Base-by-base conservation (phyloP, 371 early-diverging fungal genomes). In the Mortierella polycephala region DNA sequence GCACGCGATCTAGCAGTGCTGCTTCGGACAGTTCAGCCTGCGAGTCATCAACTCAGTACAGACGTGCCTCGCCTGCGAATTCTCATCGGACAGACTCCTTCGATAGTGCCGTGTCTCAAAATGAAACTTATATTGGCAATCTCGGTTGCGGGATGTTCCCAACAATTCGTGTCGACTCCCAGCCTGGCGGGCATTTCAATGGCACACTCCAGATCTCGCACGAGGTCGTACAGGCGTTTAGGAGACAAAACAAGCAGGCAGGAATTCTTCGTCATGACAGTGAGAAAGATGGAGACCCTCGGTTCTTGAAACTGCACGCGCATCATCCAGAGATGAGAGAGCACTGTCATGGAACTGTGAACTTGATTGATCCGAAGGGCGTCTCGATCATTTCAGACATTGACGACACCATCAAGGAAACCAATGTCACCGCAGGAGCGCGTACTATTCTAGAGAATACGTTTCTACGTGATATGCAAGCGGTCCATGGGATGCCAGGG, bases 401-500 rank as follows among this genome's bases (percentile, higher is more conserved):
- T 52, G 89, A 89, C 62, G 89, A 89, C 64, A 89, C 89, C 20
- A 89, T 89, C 75, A 89, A 89, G 66, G 79, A 86, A 37, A 89
- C 89, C 14, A 83, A 85, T 54, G 92, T 96, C 49, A 81, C 89
- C 11, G 85, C 82, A 0, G 95, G 95, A 16, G 87, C 89, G 37
- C 84, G 88, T 47, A 88, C 87, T 0, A 90, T 94, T 7, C 60
- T 94, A 40, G 85, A 90, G 46, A 90, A 90, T 9, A 93, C 94
- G 4, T 92, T 96, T 60, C 89, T 93, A 62, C 84, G 81, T 21
- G 86, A 86, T 5, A 79, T 79, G 80, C 60, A 41, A 23, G 80
- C 75, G 30, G 83, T 83, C 12, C 63, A 72, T 5, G 86, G 84
- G 0, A 85, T 84, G 85, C 69, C 84, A 7, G 40, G 71, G 1